Base-by-base conservation (phyloP, 495 filamentous ascomycete genomes). In the Penicillium paxilli region DNA sequence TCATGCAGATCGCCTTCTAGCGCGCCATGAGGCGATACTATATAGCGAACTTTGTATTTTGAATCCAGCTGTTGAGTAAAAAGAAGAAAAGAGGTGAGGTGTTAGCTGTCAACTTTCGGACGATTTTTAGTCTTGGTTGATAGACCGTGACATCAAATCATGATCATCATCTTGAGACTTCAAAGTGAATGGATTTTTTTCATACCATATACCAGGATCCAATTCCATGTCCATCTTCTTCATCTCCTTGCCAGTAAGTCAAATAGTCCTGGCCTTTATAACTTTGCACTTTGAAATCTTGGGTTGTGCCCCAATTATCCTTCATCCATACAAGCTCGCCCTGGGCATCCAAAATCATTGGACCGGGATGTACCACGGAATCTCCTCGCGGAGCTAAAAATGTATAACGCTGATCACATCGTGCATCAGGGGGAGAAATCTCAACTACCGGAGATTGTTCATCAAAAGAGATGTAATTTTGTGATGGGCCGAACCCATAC, bases 141-240 rank as follows among this genome's bases (percentile, higher is more conserved):
- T n/a, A n/a, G n/a, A n/a, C n/a, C n/a, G n/a, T n/a, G n/a, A n/a
- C n/a, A n/a, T n/a, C n/a, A n/a, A n/a, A 14, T 5, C 30, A 45
- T 16, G 23, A 25, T 21, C 32, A 22, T 32, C 5, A 30, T 23
- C 4, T 19, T 7, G 38, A 42, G 9, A 16, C 38, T 6, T 12
- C 10, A 11, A 42, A 20, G 5, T 19, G n/a, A 49, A 8, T 23
- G 8, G n/a, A 7, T 21, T 40, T 9, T 17, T 3, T 19, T 42
- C 72, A 22, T 64, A 80, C 78, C 79, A 82, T 81, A 35, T 79
- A 80, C 58, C 79, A 80, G 38, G 70, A 69, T 7, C 81, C 81
- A 47, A 65, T 67, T 2, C 79, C 78, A 55, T 80, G 63, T 25
- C 73, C 77, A 21, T 73, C 74, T 30, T 77, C 65, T 52, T 77